These are phyloP conservation scores for Blastobotrys petasosporus DNA, from an alignment of 1,139 yeast genomes.

Conservation along the genomic window DNA sequence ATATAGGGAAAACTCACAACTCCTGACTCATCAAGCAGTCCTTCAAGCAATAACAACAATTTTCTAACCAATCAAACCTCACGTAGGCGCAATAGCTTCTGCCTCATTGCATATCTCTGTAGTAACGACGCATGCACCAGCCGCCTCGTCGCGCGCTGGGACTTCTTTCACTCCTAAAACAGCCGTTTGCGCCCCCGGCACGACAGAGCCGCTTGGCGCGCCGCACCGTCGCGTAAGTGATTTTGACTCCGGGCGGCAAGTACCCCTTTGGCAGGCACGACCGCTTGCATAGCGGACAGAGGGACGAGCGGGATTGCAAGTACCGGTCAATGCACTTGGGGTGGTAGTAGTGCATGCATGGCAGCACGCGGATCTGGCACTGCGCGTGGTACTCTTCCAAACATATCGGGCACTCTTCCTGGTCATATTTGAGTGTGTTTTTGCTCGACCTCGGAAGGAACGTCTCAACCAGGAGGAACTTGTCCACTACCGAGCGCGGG, in stretches of 20 bases:
- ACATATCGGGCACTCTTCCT: slow-evolving; percentile 10
- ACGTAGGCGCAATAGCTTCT: too few relatives aligned
- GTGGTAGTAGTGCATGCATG: slow-evolving; percentile 11
- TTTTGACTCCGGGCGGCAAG: slow-evolving; percentile 9
- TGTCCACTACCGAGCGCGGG: slow-evolving; percentile 3
- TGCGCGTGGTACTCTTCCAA: slow-evolving; percentile 5
- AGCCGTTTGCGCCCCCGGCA: neutral
- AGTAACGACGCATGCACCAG: neutral
- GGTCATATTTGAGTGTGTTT: neutral
- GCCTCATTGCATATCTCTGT: neutral
- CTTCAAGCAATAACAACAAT: too few relatives aligned
- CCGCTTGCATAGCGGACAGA: slow-evolving; percentile 13
- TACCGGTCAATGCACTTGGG: slow-evolving; percentile 8
- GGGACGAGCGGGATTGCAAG: slow-evolving; percentile 2
- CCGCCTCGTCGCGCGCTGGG: neutral
- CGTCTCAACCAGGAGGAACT: neutral
- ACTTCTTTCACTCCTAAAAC: neutral
- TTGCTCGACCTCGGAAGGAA: neutral
- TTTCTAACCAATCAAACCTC: too few relatives aligned
- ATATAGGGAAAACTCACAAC: too few relatives aligned
- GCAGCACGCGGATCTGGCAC: slow-evolving; percentile 4
- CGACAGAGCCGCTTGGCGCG: slow-evolving; percentile 6
- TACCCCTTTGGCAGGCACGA: slow-evolving; percentile 9
- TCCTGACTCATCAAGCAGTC: too few relatives aligned
- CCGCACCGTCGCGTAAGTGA: slow-evolving; percentile 10